Evolutionary conservation across 148 eudicot genomes (phyloP), one percentile per base, ranked within the genome.

Genomic region (Polygonum aviculare): DNA sequence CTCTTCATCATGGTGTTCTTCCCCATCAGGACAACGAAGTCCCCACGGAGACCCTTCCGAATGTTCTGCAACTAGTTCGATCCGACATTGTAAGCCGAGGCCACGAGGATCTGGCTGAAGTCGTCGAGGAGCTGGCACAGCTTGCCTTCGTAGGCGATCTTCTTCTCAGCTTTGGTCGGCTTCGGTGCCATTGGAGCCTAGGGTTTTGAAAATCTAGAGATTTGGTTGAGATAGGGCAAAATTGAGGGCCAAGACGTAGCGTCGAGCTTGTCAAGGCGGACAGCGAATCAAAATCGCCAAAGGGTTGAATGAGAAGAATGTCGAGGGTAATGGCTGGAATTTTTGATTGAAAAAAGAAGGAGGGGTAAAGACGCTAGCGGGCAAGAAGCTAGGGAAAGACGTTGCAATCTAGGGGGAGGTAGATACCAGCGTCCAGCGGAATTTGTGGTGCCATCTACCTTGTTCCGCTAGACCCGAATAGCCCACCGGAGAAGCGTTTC

Each of bases 1-100:
- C 88, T 76, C 69, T 85, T 89, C 88, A 89, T 89, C 76, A 89
- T 82, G 2, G 90, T 89, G 40, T 89, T 89, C 77, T 89, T 87
- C 12, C 93, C 93, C 93, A 87, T 89, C 7, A 89, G 33, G 44
- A 89, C 82, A 21, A 89, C 47, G 0, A 87, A 89, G 0, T 87
- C 86, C 3, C 87, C 89, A 0, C 93, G 75, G 45, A 89, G 69
- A 1, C 93, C 93, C 18, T 75, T 38, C 5, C 93, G 76, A 4
- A 89, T 89, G 38, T 71, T 75, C 72, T 87, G 89, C 14, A 89
- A 71, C 78, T 89, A 89, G 31, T 85, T 89, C 5, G 90, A 87
- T 0, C 90, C 90, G 16, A 89, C 90, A 73, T 87, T 87, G 26
- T 89, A 89, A 7, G 88, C 93, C 0, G 72, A 77, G 1, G 81